A percentile compares a stretch with the other conserved stretches of the same genome.
phyloP scores from a whole-genome alignment of 148 eudicot genomes.

The Spergularia marina region DNA sequence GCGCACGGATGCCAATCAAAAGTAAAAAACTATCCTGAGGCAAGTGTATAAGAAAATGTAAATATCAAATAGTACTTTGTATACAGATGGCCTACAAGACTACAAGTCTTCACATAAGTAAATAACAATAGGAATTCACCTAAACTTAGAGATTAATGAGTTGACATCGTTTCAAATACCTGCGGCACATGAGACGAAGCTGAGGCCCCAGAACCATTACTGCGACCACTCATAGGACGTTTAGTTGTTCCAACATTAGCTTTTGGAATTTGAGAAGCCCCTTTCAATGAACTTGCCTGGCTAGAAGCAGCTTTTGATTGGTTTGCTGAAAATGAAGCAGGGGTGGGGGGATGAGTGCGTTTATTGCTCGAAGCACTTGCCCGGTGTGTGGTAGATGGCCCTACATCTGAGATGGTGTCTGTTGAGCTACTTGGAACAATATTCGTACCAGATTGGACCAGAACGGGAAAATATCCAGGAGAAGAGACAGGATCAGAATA shows the following conservation, averaged over 20 bases:
- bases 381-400: constrained; percentile 39
- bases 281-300: constrained; percentile 37
- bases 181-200: constrained; percentile 47
- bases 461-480: constrained; percentile 52
- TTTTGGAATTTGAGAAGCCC: constrained; percentile 42
- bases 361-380: constrained; percentile 40
- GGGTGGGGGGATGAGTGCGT: constrained; percentile 40
- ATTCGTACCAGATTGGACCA: constrained; percentile 58
- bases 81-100: background rate
- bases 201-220: constrained; percentile 34
- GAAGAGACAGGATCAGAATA: constrained; percentile 57
- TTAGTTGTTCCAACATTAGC: constrained; percentile 48
- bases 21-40: background rate
- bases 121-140: background rate
- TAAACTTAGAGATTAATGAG: background rate
- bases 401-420: constrained; percentile 40
- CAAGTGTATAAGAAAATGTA: background rate
- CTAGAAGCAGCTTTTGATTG: constrained; percentile 41
- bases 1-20: no score
- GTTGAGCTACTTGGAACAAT: constrained; percentile 40
- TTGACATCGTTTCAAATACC: constrained; percentile 38
- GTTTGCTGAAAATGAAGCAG: constrained; percentile 38
- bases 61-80: background rate
- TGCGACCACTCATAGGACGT: constrained; percentile 40
- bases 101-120: background rate